Base-by-base conservation (phyloP, 257 asterid species). In the Salvia splendens region DNA sequence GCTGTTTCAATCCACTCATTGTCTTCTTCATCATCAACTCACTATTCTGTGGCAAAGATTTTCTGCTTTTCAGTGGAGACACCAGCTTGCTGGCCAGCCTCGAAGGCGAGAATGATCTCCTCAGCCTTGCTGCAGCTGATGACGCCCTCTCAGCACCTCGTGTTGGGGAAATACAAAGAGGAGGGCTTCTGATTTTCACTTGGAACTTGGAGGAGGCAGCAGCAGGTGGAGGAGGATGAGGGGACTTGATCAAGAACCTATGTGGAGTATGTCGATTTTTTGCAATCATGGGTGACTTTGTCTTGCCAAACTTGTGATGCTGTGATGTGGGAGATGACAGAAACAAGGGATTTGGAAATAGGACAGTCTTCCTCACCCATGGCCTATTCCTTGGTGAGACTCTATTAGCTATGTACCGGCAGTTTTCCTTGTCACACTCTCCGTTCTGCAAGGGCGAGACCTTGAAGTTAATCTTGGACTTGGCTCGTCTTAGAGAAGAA, bases 351-450 rank as follows among this genome's bases (percentile, higher is more conserved):
- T 90, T 93, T 33, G 96, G 99, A 14, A 90, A 93, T 3, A 93
- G 74, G 8, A 93, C 99, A 3, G 97, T 83, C 70, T 89, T 93
- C 70, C 77, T 83, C 41, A 80, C 90, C 99, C 96, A 89, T 8
- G 97, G 96, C 83, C 80, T 79, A 54, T 85, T 81, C 68, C 93
- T 88, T 6, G 98, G 95, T 12, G 97, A 89, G 7, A 92, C 91
- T 79, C 96, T 76, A 46, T 84, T 92, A 2, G 97, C 95, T 38
- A 79, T 67, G 5, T 87, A 87, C 78, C 75, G 79, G 82, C 86
- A 84, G 16, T 82, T 85, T 55, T 87, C 95, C 14, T 81, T 86
- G 47, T 84, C 95, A 61, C 82, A 75, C 11, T 85, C 92, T 45
- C 68, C 72, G 60, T 69, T 76, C 52, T 81, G 75, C 35, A 65